Conservation (phyloP, 805 yeast genomes). For the Candida gorgasii region DNA sequence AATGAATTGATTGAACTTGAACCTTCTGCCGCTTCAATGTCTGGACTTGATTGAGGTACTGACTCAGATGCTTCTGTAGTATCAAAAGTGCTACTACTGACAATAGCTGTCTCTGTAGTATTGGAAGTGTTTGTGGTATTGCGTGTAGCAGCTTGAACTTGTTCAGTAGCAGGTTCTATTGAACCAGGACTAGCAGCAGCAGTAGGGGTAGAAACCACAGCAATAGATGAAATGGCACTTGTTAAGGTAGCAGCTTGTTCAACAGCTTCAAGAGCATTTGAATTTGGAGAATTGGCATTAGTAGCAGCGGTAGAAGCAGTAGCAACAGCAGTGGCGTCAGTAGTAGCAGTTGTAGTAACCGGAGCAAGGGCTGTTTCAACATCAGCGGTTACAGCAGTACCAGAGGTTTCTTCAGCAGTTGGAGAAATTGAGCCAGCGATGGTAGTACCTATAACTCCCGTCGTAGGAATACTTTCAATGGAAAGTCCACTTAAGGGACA, state of each 20-base stretch:
- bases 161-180: neutral
- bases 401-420: neutral
- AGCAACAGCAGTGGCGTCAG: neutral
- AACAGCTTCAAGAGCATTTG: too few species aligned
- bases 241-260: neutral
- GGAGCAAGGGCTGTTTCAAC: constrained; percentile 6
- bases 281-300: too few species aligned
- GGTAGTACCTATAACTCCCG: too few species aligned
- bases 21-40: constrained; percentile 5
- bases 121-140: neutral
- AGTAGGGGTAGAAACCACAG: neutral
- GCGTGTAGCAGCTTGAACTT: neutral
- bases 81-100: neutral
- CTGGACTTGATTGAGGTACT: neutral
- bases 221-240: too few species aligned
- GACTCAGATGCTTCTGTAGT: neutral
- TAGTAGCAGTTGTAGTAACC: neutral
- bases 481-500: constrained; percentile 14
- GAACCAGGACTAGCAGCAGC: neutral
- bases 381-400: constrained; percentile 1
- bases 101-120: neutral
- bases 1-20: constrained; percentile 9
- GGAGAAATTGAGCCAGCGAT: neutral
- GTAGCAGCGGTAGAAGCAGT: neutral
- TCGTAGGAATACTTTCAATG: too few species aligned